A percentile compares a stretch with the other conserved stretches of the same genome.
phyloP scores from a whole-genome alignment of 116 monocot species.

The Dioscorea cayenensis region DNA sequence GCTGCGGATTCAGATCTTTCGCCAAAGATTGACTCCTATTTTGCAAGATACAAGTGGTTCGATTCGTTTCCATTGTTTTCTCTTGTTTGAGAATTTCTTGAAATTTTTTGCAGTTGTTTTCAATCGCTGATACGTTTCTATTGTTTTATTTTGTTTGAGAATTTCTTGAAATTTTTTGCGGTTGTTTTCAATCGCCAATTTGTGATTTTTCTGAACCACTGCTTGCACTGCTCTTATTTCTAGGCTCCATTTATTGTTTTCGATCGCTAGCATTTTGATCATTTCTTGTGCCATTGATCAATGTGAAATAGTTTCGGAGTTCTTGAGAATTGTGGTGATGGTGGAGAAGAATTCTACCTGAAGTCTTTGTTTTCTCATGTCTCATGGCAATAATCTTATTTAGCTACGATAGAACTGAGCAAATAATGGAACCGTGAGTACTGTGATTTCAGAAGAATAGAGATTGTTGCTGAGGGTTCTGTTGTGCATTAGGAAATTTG shows the following conservation, averaged over 20 bases:
- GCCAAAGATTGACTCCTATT: conserved; percentile 39
- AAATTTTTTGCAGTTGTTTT: too few relatives aligned
- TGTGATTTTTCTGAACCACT: too few relatives aligned
- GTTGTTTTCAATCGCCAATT: too few relatives aligned
- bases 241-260: neutral
- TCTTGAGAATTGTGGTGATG: neutral
- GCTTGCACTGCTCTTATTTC: neutral
- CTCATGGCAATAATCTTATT: too few relatives aligned
- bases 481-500: too few relatives aligned
- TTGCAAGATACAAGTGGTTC: conserved; percentile 48
- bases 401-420: too few relatives aligned
- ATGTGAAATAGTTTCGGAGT: neutral
- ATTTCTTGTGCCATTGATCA: neutral
- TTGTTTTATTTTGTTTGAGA: neutral
- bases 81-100: neutral
- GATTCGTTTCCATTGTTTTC: neutral
- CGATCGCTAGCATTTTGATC: too few relatives aligned
- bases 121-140: neutral
- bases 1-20: conserved; percentile 64
- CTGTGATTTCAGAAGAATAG: too few relatives aligned
- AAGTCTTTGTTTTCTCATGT: too few relatives aligned
- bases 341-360: too few relatives aligned
- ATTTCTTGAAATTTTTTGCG: neutral
- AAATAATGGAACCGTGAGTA: too few relatives aligned
- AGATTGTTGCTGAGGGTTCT: too few relatives aligned